Conservation (phyloP, 106 monocot genomes). For the Platanthera zijinensis region DNA sequence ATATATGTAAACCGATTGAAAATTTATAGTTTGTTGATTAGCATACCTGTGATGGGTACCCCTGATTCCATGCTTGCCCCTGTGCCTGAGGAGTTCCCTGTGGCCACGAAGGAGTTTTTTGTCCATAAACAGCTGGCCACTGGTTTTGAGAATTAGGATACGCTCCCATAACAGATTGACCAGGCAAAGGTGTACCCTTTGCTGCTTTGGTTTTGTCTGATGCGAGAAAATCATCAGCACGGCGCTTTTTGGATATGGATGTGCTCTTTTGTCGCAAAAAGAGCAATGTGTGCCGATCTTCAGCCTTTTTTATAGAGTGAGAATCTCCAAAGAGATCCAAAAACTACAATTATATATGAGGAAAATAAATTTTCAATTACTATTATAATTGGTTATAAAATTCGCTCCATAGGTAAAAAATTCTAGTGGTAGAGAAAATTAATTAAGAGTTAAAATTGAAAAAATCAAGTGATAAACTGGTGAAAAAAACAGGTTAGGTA, state of each 20-base stretch:
- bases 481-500: neutral
- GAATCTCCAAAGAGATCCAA: slow-evolving; percentile 88
- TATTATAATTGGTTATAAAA: neutral
- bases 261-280: slow-evolving; percentile 59
- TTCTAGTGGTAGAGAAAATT: no score
- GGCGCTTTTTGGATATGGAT: slow-evolving; percentile 58
- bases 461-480: neutral
- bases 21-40: neutral
- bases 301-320: slow-evolving; percentile 67
- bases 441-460: neutral
- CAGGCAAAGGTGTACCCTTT: slow-evolving; percentile 26
- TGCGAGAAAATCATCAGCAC: slow-evolving; percentile 57
- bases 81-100: slow-evolving; percentile 46
- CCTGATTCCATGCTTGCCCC: slow-evolving; percentile 73
- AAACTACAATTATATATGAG: slow-evolving; percentile 38
- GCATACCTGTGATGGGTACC: slow-evolving; percentile 71
- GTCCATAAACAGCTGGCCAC: slow-evolving; percentile 70
- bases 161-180: slow-evolving; percentile 50
- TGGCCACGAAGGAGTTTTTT: slow-evolving; percentile 59
- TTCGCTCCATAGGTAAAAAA: neutral
- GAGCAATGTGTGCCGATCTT: slow-evolving; percentile 45
- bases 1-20: neutral
- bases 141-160: slow-evolving; percentile 63
- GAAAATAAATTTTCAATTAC: neutral
- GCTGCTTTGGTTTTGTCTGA: slow-evolving; percentile 69